Evolutionary conservation across 805 yeast species (phyloP).

Genomic region (Kluyveromyces aestuarii): DNA sequence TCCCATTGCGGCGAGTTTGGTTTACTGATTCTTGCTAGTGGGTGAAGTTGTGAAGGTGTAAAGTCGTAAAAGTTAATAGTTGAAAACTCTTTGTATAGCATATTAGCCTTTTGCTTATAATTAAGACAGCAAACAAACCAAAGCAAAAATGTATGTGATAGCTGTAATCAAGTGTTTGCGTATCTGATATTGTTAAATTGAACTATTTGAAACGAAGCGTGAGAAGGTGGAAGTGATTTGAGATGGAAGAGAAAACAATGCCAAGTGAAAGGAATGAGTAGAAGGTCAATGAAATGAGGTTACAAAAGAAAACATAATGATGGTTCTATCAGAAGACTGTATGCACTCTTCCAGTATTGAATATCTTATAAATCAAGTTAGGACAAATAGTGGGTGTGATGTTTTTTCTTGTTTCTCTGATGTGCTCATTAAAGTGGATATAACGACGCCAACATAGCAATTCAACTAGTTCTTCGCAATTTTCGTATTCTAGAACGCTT

Average conservation of each 20-base stretch:
- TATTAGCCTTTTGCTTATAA: no score
- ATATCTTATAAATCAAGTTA: no score
- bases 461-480: neutral
- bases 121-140: conserved; percentile 7
- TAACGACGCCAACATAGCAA: no score
- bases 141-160: conserved; percentile 10
- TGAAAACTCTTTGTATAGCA: neutral
- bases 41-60: neutral
- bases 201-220: neutral
- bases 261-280: no score
- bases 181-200: neutral
- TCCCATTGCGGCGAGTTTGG: neutral
- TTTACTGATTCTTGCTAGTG: neutral
- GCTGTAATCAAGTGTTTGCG: neutral
- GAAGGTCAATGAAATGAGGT: no score
- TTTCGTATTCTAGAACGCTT: neutral
- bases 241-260: no score
- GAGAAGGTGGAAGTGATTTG: neutral
- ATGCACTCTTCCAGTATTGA: no score
- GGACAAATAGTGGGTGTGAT: neutral
- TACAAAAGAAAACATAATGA: no score
- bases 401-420: neutral
- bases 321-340: no score
- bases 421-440: neutral
- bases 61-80: neutral